These are phyloP conservation scores for Botryotinia convoluta DNA, from an alignment of 2,329 filamentous ascomycete genomes.

Conservation along the genomic window DNA sequence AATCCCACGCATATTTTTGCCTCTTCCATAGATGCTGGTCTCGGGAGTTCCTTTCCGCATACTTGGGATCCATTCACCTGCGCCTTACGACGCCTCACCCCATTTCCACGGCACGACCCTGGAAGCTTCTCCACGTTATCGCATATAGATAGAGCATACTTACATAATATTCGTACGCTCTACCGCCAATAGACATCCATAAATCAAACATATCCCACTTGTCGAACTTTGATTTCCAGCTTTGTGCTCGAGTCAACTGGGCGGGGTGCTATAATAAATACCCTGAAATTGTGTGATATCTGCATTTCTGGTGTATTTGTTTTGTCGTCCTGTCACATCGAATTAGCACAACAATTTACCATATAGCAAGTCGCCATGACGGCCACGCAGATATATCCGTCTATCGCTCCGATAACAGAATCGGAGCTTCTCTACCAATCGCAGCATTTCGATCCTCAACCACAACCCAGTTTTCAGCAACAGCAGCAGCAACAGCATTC, in stretches of 20 bases:
- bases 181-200: conserved; percentile 14
- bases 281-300: conserved; percentile 9
- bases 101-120: conserved; percentile 1
- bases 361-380: conserved; percentile 7
- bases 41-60: conserved; percentile 8
- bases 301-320: conserved; percentile 2
- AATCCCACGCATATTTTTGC: neutral
- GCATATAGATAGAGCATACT: conserved; percentile 1
- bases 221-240: neutral
- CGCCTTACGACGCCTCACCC: conserved; percentile 16
- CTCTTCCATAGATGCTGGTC: conserved; percentile 8
- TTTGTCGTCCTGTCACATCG: neutral
- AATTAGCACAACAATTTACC: neutral
- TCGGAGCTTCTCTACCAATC: neutral
- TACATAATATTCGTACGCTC: conserved; percentile 6
- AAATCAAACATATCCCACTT: conserved; percentile 15
- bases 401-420: conserved; percentile 12
- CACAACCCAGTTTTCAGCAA: neutral
- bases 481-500: conserved; percentile 5
- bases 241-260: conserved; percentile 3
- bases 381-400: conserved; percentile 13
- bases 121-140: conserved; percentile 5
- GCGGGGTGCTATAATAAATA: neutral
- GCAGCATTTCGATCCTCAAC: conserved; percentile 12
- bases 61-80: conserved; percentile 4